Percentiles rank a stretch among this genome's conserved stretches.
Evolutionary conservation across 208 protist genomes (phyloP).

Genomic region (Entamoeba moshkovskii): DNA sequence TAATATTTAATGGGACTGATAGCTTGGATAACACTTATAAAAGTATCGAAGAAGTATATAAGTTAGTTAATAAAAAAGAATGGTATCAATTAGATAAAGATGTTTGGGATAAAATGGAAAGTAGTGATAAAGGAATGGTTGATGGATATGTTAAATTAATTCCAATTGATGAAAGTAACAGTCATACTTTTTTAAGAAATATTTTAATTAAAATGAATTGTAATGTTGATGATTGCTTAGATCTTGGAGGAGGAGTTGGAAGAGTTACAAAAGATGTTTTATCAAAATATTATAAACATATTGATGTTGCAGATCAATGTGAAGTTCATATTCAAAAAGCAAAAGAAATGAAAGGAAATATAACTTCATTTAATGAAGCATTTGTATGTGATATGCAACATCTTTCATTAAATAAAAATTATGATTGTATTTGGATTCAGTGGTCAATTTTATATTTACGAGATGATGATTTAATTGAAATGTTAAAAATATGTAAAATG

Average conservation of each 20-base stretch:
- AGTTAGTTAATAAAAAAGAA: neutral
- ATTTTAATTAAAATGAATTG: neutral
- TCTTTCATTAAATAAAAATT: neutral
- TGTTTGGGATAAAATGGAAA: neutral
- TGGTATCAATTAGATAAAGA: neutral
- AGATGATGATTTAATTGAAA: neutral
- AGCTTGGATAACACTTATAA: neutral
- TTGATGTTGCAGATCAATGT: neutral
- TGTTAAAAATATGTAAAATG: neutral
- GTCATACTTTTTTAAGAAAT: neutral
- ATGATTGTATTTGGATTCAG: slow-evolving; percentile 1
- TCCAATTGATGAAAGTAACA: neutral
- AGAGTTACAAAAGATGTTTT: slow-evolving; percentile 5
- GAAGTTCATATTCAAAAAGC: neutral
- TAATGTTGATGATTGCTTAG: neutral
- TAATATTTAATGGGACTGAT: neutral
- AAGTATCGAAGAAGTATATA: neutral
- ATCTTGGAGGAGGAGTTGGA: slow-evolving; percentile 4
- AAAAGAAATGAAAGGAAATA: neutral
- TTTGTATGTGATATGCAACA: neutral
- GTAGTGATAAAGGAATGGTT: neutral
- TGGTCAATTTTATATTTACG: slow-evolving; percentile 5
- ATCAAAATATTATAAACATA: neutral
- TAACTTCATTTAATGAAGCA: neutral
- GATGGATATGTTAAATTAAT: neutral